Conservation (phyloP, 495 filamentous ascomycete genomes). For the Gamarada debralockiae region DNA sequence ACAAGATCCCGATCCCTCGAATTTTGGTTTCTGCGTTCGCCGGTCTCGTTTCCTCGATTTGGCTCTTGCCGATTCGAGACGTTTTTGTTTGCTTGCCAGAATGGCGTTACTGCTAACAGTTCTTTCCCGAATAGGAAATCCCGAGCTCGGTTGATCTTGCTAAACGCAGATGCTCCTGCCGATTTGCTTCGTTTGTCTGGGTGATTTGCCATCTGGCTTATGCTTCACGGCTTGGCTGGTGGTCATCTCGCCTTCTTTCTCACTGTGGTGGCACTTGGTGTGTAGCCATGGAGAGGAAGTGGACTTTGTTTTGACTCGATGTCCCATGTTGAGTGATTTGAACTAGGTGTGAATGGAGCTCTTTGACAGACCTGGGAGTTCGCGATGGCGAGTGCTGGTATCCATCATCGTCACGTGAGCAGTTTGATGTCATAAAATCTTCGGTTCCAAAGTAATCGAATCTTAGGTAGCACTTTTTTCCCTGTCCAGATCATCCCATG, state of each 20-base stretch:
- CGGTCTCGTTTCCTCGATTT: not conserved
- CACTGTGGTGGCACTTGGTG: constrained; percentile 19
- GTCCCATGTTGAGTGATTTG: too few relatives aligned
- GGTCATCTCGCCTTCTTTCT: constrained; percentile 17
- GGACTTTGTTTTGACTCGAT: too few relatives aligned
- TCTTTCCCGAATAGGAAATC: not conserved
- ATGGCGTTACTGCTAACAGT: constrained; percentile 8
- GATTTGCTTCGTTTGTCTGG: not conserved
- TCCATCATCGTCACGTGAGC: too few relatives aligned
- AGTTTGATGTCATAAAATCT: too few relatives aligned
- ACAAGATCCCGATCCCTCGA: not conserved
- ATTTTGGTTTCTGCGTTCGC: constrained; percentile 1
- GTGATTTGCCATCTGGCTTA: not conserved
- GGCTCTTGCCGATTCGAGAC: not conserved
- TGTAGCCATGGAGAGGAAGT: constrained; percentile 22
- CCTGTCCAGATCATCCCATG: too few relatives aligned
- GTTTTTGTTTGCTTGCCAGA: constrained; percentile 1
- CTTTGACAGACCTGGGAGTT: too few relatives aligned
- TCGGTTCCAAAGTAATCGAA: too few relatives aligned
- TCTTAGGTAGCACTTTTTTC: too few relatives aligned
- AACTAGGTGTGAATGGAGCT: too few relatives aligned
- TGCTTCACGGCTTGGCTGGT: not conserved
- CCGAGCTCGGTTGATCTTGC: not conserved
- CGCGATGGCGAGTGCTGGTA: too few relatives aligned
- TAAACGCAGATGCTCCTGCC: not conserved